Evolutionary conservation across 1,284 basidiomycete genomes (phyloP), one percentile per base, ranked within the genome.

Genomic region (Moniliella sp.): DNA sequence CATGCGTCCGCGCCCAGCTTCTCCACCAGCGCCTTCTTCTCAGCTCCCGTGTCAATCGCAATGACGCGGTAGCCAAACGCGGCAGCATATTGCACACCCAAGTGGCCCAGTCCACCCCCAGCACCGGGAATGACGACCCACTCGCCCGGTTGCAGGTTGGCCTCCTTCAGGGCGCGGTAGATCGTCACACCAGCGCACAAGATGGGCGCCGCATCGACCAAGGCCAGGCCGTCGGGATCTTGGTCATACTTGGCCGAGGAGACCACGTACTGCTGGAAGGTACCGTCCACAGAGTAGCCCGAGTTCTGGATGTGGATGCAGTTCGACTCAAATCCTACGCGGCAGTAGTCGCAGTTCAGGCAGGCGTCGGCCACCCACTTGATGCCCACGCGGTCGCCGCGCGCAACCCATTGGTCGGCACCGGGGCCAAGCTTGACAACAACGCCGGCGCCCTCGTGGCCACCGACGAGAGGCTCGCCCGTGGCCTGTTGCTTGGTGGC

Each of bases 201-300:
- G 40, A 84, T 71, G n/a, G n/a, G n/a, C n/a, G n/a, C n/a, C n/a
- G n/a, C n/a, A n/a, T n/a, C n/a, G n/a, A n/a, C n/a, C n/a, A n/a
- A n/a, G n/a, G n/a, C n/a, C n/a, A n/a, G n/a, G n/a, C n/a, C n/a
- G n/a, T n/a, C n/a, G n/a, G n/a, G n/a, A n/a, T n/a, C n/a, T n/a
- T n/a, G n/a, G n/a, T n/a, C 4, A 26, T 12, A 10, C 12, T n/a
- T 25, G 8, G n/a, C 8, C 8, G n/a, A n/a, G n/a, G n/a, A n/a
- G n/a, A n/a, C n/a, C n/a, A n/a, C n/a, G n/a, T n/a, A n/a, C n/a
- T 83, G 71, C 30, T 73, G 70, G 67, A 84, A 86, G 1, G 78
- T 78, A 35, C 82, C 82, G 48, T 83, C 74, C 34, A 76, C 69
- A 32, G 69, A 74, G 65, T 73, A 78, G 5, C 50, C 50, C 15